These are phyloP conservation scores for Neonectria neomacrospora DNA, from an alignment of 2,329 filamentous ascomycete genomes.

Conservation along the genomic window DNA sequence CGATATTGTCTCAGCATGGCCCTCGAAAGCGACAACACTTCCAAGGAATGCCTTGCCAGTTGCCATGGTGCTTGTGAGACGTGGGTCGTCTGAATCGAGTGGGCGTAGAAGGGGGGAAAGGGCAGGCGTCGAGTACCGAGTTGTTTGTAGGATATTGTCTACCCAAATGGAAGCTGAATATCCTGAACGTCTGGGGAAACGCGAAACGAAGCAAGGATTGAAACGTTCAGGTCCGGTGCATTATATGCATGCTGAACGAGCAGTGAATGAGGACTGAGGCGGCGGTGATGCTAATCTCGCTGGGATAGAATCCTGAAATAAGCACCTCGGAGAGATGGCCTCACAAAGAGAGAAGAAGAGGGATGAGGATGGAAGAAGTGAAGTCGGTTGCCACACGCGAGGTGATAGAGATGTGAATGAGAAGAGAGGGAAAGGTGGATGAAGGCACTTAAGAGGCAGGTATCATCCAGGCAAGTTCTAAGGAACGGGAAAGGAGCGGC, in stretches of 20 bases:
- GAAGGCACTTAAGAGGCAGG: conserved; percentile 19
- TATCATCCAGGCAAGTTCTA: conserved; percentile 17
- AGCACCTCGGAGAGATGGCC: background rate
- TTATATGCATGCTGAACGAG: conserved; percentile 10
- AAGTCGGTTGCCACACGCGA: conserved; percentile 3
- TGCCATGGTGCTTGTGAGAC: conserved; percentile 40
- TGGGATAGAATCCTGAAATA: background rate
- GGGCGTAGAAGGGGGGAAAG: conserved; percentile 9
- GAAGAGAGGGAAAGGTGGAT: background rate
- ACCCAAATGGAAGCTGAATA: conserved; percentile 30
- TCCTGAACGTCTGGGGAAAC: conserved; percentile 21
- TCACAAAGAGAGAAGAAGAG: conserved; percentile 7
- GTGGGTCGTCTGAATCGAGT: conserved; percentile 29
- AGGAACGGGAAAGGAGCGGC: conserved; percentile 23
- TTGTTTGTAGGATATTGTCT: conserved; percentile 27
- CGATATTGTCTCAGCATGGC: conserved; percentile 63
- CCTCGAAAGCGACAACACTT: conserved; percentile 70
- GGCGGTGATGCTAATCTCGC: background rate
- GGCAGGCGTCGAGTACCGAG: conserved; percentile 6
- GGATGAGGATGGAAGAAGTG: conserved; percentile 10
- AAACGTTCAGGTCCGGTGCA: conserved; percentile 30
- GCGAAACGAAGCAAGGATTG: conserved; percentile 29
- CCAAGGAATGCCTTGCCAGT: conserved; percentile 50
- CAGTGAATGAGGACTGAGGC: conserved; percentile 2
- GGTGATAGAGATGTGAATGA: background rate